A percentile compares a stretch with the other conserved stretches of the same genome.
Evolutionary conservation across 164 flowering plant genomes (phyloP).

Genomic region (Magnolia officinalis): DNA sequence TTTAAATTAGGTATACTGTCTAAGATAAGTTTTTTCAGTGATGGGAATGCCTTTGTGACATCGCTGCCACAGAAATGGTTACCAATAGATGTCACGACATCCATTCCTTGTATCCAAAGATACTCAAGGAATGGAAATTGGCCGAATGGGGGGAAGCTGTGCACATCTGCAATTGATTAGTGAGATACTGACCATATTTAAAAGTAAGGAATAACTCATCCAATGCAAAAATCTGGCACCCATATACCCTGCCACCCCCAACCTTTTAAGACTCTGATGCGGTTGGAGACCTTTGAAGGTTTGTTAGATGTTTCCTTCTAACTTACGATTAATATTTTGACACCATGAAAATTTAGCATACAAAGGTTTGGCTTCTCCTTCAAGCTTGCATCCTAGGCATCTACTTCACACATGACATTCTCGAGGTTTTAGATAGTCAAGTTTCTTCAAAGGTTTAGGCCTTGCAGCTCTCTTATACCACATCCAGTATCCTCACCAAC

Average conservation of each 20-base stretch:
- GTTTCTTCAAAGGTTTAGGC: no score
- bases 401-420: no score
- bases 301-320: neutral
- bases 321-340: neutral
- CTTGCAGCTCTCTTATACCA: no score
- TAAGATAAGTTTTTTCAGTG: neutral
- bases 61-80: neutral
- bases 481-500: no score
- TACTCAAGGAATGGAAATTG: slow-evolving; percentile 17
- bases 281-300: neutral
- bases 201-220: neutral
- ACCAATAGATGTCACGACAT: neutral
- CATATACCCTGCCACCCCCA: neutral
- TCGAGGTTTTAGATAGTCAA: no score
- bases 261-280: neutral
- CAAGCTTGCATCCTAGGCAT: no score
- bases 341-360: slow-evolving; percentile 1
- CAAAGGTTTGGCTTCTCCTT: no score
- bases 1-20: slow-evolving; percentile 5
- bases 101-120: slow-evolving; percentile 12
- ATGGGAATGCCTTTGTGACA: neutral
- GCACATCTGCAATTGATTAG: slow-evolving; percentile 14
- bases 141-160: slow-evolving; percentile 19
- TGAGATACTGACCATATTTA: neutral
- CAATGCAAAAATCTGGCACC: neutral